Evolutionary conservation across 768 basidiomycete species (phyloP), one percentile per base, ranked within the genome.

Genomic region (Trametes cingulata): DNA sequence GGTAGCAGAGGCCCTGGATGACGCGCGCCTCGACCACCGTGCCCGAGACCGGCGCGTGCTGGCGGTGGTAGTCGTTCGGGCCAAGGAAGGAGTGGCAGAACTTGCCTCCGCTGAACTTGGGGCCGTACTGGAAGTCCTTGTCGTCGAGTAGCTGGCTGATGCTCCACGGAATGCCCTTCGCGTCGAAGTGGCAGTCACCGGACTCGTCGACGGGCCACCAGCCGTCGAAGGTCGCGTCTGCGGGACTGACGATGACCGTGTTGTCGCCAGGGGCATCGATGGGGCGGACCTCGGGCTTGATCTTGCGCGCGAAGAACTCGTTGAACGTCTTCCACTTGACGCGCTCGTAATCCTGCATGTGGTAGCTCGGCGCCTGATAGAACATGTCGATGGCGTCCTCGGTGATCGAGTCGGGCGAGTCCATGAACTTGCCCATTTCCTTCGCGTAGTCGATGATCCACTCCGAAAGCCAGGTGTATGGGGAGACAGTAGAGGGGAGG

Each of bases 21-120:
- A 67, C 57, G 17, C 56, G 52, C 15, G 66, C 63, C 45, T 65
- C 60, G 40, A 62, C 24, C 46, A 67, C 60, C 17, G 15, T 54
- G 39, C 66, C 66, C 2, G 56, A 35, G 17, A 67, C 61, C n/a
- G 66, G 66, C 29, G 66, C 66, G 57, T 67, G 66, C 58, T 62
- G 63, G 27, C 66, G 63, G 51, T 67, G 66, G 58, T 67, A 67
- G 58, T 67, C 63, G 29, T 33, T 42, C 39, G 63, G 49, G 43
- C 46, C 47, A 22, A 67, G 66, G 61, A 67, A 62, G 6, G 63
- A 52, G 55, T 67, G 66, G 14, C 52, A 55, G 55, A 64, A 67
- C 37, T 42, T 45, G 29, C 63, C 63, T 24, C 63, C 63, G 1
- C 55, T 57, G 36, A 67, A 67, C 24, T 20, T 24, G 10, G 47